Evolutionary conservation across 1,284 basidiomycete species (phyloP).

Genomic region (Wallemia ichthyophaga): DNA sequence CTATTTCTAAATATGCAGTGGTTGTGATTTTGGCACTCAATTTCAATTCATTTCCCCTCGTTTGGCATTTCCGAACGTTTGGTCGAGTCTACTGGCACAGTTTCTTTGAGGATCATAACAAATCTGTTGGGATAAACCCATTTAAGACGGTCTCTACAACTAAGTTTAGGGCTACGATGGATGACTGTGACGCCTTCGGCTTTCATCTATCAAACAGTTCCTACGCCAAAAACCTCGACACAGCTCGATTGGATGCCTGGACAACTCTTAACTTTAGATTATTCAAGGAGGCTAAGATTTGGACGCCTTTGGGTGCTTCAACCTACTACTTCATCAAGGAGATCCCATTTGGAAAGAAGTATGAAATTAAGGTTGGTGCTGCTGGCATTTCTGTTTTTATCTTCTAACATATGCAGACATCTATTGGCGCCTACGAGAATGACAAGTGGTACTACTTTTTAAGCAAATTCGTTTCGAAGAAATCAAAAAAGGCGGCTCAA

Average conservation of each 20-base stretch:
- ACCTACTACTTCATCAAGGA: not conserved
- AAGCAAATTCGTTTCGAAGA: not conserved
- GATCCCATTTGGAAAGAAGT: not conserved
- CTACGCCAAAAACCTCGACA: slow-evolving; percentile 1
- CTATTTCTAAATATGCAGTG: not conserved
- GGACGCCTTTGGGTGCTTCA: not conserved
- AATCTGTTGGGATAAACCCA: not conserved
- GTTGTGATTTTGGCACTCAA: not conserved
- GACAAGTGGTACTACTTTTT: not conserved
- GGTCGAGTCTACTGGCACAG: not conserved
- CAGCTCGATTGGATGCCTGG: not conserved
- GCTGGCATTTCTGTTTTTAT: too few relatives aligned
- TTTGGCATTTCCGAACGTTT: not conserved
- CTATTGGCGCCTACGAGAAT: not conserved
- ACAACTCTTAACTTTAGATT: not conserved
- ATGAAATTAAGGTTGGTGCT: too few relatives aligned
- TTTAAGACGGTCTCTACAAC: not conserved
- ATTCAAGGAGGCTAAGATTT: not conserved
- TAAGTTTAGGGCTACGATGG: not conserved
- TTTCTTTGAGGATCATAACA: not conserved
- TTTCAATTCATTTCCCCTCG: not conserved
- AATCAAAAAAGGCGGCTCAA: not conserved
- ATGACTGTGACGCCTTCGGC: not conserved
- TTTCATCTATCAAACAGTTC: not conserved
- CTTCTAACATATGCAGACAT: too few relatives aligned